Percentiles rank a stretch among this genome's conserved stretches.
Conservation (phyloP, 2,329 filamentous ascomycete genomes). For the Venturia asperata region DNA sequence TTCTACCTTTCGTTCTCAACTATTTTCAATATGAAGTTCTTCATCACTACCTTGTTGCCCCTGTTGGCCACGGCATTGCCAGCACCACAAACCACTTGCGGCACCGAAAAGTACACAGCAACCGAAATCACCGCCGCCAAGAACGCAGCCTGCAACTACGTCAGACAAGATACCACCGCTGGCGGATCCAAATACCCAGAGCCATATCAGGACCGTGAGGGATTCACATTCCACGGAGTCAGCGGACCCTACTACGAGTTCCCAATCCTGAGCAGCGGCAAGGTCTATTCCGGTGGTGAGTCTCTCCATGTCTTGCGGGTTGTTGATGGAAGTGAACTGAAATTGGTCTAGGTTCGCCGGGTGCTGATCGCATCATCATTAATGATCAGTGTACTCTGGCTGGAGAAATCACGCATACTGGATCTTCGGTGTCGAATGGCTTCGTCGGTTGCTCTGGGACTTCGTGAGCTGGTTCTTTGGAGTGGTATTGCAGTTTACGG, state of each 20-base stretch:
- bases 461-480: slow-evolving; percentile 4
- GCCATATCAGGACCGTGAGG: slow-evolving; percentile 55
- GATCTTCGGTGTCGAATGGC: slow-evolving; percentile 54
- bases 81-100: slow-evolving; percentile 11
- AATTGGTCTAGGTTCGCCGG: slow-evolving; percentile 47
- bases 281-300: slow-evolving; percentile 50
- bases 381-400: slow-evolving; percentile 50
- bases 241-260: slow-evolving; percentile 57
- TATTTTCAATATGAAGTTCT: not conserved
- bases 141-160: slow-evolving; percentile 46
- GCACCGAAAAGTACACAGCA: not conserved
- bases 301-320: slow-evolving; percentile 18
- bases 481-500: too few relatives aligned
- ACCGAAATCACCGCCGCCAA: slow-evolving; percentile 41
- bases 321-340: slow-evolving; percentile 15
- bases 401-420: slow-evolving; percentile 63
- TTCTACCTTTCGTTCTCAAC: not conserved
- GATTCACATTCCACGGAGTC: slow-evolving; percentile 51
- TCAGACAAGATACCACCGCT: slow-evolving; percentile 35
- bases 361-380: slow-evolving; percentile 61
- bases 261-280: slow-evolving; percentile 46
- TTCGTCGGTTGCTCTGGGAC: slow-evolving; percentile 56
- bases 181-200: slow-evolving; percentile 49
- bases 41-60: not conserved
- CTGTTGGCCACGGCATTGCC: not conserved